Conservation (phyloP, 2,329 filamentous ascomycete species). For the Thelonectria olida region DNA sequence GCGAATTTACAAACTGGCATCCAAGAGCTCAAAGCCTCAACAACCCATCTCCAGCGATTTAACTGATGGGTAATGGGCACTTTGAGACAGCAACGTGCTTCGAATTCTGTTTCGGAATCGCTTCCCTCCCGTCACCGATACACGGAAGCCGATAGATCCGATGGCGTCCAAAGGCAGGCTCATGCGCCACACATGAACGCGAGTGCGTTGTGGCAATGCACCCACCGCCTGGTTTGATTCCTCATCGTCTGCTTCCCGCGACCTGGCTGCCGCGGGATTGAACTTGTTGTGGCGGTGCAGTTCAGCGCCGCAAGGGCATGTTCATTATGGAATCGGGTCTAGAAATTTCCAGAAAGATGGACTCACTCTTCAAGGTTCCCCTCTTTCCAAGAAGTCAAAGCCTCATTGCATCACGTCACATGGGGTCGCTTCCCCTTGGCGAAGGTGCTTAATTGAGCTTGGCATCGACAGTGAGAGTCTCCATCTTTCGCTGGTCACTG, state of each 20-base stretch:
- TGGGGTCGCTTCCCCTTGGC: slow-evolving; percentile 7
- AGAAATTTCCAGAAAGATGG: neutral
- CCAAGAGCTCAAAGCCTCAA: no score
- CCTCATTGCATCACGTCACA: slow-evolving; percentile 4
- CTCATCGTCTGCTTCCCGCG: neutral
- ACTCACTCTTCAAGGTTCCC: neutral
- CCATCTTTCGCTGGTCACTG: neutral
- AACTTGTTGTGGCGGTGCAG: slow-evolving; percentile 6
- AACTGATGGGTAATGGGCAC: no score
- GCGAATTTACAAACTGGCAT: no score
- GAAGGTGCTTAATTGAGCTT: slow-evolving; percentile 14
- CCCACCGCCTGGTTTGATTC: neutral
- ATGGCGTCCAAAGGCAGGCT: neutral
- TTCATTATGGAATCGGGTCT: neutral
- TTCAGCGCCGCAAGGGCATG: slow-evolving; percentile 4
- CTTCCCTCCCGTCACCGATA: neutral
- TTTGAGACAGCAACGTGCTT: slow-evolving; percentile 11
- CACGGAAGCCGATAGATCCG: slow-evolving; percentile 14
- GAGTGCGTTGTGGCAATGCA: slow-evolving; percentile 10
- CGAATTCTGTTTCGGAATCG: slow-evolving; percentile 8
- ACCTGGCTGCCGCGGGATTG: neutral
- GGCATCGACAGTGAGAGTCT: neutral
- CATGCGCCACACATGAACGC: slow-evolving; percentile 21
- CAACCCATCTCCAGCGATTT: no score
- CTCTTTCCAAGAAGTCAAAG: neutral